Percentiles rank a stretch among this genome's conserved stretches.
phyloP scores from a whole-genome alignment of 2,329 filamentous ascomycete species.

The Cladosporium sp. region DNA sequence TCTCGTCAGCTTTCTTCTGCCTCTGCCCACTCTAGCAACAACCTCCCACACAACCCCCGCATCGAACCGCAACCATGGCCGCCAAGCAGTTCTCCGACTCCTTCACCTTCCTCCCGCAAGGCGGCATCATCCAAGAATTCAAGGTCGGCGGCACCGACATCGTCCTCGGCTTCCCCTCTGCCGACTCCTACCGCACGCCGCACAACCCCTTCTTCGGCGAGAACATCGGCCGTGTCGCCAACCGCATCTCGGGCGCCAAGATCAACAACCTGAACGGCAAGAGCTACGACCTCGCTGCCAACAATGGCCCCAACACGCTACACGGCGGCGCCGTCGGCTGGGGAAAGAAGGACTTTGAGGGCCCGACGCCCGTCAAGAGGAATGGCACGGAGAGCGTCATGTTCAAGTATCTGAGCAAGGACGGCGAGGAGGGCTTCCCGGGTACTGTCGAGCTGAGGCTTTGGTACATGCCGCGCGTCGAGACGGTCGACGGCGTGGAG shows the following conservation, averaged over 20 bases:
- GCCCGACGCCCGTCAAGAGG: slow-evolving; percentile 54
- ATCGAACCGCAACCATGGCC: slow-evolving; percentile 15
- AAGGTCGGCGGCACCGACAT: slow-evolving; percentile 74
- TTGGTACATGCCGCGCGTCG: slow-evolving; percentile 69
- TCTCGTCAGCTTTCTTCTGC: too few relatives aligned
- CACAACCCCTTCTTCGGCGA: slow-evolving; percentile 83
- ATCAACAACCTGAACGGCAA: slow-evolving; percentile 67
- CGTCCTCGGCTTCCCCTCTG: slow-evolving; percentile 74
- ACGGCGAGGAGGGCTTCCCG: slow-evolving; percentile 86
- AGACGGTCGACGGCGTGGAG: slow-evolving; percentile 48
- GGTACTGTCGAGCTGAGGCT: slow-evolving; percentile 73
- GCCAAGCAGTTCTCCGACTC: slow-evolving; percentile 26
- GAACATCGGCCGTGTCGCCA: slow-evolving; percentile 79
- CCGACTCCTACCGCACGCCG: slow-evolving; percentile 67
- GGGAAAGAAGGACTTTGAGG: slow-evolving; percentile 72
- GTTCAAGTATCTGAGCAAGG: slow-evolving; percentile 56
- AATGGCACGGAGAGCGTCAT: slow-evolving; percentile 41
- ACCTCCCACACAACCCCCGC: background rate
- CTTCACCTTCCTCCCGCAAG: slow-evolving; percentile 65
- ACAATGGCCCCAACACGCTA: slow-evolving; percentile 67
- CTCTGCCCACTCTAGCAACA: background rate
- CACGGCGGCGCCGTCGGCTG: slow-evolving; percentile 59
- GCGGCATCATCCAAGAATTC: slow-evolving; percentile 77
- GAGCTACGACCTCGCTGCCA: slow-evolving; percentile 63
- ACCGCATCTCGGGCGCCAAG: slow-evolving; percentile 68